phyloP scores from a whole-genome alignment of 805 yeast genomes.

The Lachancea sp. region DNA sequence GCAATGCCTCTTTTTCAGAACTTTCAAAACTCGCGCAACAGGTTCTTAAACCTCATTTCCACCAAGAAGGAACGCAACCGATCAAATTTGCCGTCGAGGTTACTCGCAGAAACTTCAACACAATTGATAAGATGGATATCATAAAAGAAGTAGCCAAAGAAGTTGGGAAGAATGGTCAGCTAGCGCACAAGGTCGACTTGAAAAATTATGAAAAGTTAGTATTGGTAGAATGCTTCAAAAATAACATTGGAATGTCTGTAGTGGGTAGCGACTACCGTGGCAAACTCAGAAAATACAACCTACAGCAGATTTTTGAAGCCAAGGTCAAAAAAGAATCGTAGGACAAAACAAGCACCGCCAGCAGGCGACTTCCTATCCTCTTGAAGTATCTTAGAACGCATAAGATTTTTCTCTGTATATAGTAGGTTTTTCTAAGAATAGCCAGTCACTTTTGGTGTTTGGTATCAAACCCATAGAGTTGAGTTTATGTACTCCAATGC shows the following conservation, averaged over 20 bases:
- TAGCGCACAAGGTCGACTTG: conserved; percentile 73
- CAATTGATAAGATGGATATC: conserved; percentile 63
- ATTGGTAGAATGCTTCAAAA: conserved; percentile 82
- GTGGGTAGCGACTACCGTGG: conserved; percentile 52
- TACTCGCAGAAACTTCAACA: conserved; percentile 68
- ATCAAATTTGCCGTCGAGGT: conserved; percentile 73
- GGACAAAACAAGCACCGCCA: too few relatives aligned
- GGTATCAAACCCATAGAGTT: conserved; percentile 89
- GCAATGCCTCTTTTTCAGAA: conserved; percentile 65
- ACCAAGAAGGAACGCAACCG: conserved; percentile 35
- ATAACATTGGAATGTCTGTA: conserved; percentile 80
- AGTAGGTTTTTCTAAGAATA: conserved; percentile 64
- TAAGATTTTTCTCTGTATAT: conserved; percentile 21
- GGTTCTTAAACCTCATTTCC: conserved; percentile 67
- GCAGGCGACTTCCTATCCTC: neutral
- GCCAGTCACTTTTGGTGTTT: conserved; percentile 82
- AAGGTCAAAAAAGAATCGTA: conserved; percentile 16
- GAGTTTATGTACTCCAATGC: conserved; percentile 78
- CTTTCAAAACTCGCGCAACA: conserved; percentile 50
- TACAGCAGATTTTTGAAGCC: conserved; percentile 69
- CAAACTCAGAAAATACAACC: conserved; percentile 59
- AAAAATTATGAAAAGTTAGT: conserved; percentile 72
- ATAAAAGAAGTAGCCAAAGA: conserved; percentile 63
- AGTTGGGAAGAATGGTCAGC: conserved; percentile 52
- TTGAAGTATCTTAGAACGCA: conserved; percentile 15